Evolutionary conservation across 2,329 filamentous ascomycete species (phyloP), one percentile per base, ranked within the genome.

Genomic region (Exutisphaerella laricina): DNA sequence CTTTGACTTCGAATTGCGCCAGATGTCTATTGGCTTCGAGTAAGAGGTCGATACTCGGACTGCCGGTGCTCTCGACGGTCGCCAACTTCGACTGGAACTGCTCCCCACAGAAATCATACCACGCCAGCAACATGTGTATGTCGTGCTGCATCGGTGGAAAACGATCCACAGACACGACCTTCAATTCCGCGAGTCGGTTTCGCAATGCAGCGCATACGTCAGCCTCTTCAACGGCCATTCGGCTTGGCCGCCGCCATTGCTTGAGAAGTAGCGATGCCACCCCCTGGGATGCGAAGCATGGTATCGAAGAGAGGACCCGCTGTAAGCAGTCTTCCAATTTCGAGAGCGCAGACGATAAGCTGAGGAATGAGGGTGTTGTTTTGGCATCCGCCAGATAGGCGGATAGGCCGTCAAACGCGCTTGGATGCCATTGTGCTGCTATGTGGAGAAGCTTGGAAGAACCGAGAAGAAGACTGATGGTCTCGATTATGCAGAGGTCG

Each of bases 71-170:
- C 38, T 32, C 14, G 4, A 40, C 10, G 5, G 3, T 25, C 26
- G 13, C 28, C 12, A 40, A 12, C 18, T 16, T 29, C 13, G 38
- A 18, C 28, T 29, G 38, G 21, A 40, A 40, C 8, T 31, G 28
- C 28, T 18, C 17, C n/a, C 20, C 17, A 4, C 10, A 20, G 17
- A 40, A 40, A 6, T 40, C 38, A 16, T 40, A 40, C 38, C 38
- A 22, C 8, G 29, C 38, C n/a, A 40, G 18, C 38, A 40, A 13
- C 38, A 40, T 40, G 29, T 40, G 38, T 4, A 40, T 5, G 13
- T 22, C 29, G 28, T 40, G 38, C 38, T 40, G 38, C 10, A 40
- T 5, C 3, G 38, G 38, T 7, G 38, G 26, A 23, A 40, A 32
- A 3, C 9, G 14, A 23, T 40, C 38, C 4, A 40, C 26, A 9